These are phyloP conservation scores for Metarhizium sp. DNA, from an alignment of 2,329 filamentous ascomycete species.

Conservation along the genomic window DNA sequence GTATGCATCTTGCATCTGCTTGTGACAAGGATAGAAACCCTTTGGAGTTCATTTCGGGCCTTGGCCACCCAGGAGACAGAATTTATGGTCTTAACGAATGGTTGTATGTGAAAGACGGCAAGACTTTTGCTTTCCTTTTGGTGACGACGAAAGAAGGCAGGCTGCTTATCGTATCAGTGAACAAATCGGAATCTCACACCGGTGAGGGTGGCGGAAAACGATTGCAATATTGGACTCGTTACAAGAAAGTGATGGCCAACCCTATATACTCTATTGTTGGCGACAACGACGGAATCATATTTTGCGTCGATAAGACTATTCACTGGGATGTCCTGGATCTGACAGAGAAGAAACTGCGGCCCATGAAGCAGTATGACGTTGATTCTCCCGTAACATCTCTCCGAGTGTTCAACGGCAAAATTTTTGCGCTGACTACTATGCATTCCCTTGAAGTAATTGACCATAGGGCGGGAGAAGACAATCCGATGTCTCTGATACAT, in stretches of 20 bases:
- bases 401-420: slow-evolving; percentile 34
- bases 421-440: slow-evolving; percentile 40
- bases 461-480: slow-evolving; percentile 27
- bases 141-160: slow-evolving; percentile 46
- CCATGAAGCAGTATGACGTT: slow-evolving; percentile 36
- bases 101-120: slow-evolving; percentile 47
- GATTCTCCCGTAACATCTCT: slow-evolving; percentile 44
- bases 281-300: slow-evolving; percentile 46
- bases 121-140: slow-evolving; percentile 53
- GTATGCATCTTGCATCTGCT: slow-evolving; percentile 39
- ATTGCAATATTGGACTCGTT: slow-evolving; percentile 44
- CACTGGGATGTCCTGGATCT: slow-evolving; percentile 47
- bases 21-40: slow-evolving; percentile 30
- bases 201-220: slow-evolving; percentile 10
- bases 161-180: slow-evolving; percentile 46
- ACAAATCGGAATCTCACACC: slow-evolving; percentile 12
- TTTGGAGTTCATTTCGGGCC: slow-evolving; percentile 40
- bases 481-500: slow-evolving; percentile 31
- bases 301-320: slow-evolving; percentile 43
- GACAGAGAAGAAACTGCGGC: slow-evolving; percentile 39
- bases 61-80: slow-evolving; percentile 47
- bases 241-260: slow-evolving; percentile 32
- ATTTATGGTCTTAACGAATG: slow-evolving; percentile 57
- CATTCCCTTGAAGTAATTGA: slow-evolving; percentile 50
- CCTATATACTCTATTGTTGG: slow-evolving; percentile 49